These are phyloP conservation scores for Metschnikowia arizonensis DNA, from an alignment of 805 yeast genomes.

Conservation along the genomic window DNA sequence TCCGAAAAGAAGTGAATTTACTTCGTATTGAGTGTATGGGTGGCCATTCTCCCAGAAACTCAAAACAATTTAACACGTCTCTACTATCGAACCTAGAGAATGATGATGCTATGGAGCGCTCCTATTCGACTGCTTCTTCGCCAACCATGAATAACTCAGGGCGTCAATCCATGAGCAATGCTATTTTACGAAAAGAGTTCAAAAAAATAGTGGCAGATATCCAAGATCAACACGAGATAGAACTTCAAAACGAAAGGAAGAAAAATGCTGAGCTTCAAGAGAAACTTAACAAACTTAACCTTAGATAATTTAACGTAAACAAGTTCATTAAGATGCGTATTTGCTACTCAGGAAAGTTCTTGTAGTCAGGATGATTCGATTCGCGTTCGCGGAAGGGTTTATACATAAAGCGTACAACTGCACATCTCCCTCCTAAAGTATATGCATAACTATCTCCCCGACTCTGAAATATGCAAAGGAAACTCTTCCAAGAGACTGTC, in stretches of 20 bases:
- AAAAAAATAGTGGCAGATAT: slow-evolving; percentile 59
- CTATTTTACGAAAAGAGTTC: slow-evolving; percentile 64
- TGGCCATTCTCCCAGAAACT: slow-evolving; percentile 12
- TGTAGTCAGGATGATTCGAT: not conserved
- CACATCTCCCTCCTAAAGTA: not conserved
- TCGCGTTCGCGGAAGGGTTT: slow-evolving; percentile 1
- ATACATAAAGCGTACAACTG: not conserved
- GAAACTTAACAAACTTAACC: slow-evolving; percentile 1
- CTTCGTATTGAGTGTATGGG: slow-evolving; percentile 47
- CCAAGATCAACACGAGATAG: slow-evolving; percentile 57
- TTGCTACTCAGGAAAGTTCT: not conserved
- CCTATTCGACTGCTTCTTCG: slow-evolving; percentile 18
- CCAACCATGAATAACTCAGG: slow-evolving; percentile 6
- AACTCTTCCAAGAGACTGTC: slow-evolving; percentile 7
- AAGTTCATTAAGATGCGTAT: not conserved
- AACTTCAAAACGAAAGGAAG: slow-evolving; percentile 53
- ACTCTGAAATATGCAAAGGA: slow-evolving; percentile 6
- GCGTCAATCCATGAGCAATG: slow-evolving; percentile 33
- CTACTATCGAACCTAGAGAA: slow-evolving; percentile 12
- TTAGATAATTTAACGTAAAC: not conserved
- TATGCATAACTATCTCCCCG: slow-evolving; percentile 13
- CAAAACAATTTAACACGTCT: slow-evolving; percentile 2
- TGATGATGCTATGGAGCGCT: slow-evolving; percentile 20
- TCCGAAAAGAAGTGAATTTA: slow-evolving; percentile 43
- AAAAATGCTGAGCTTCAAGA: slow-evolving; percentile 43